These are phyloP conservation scores for Colletotrichum limetticola DNA, from an alignment of 2,329 filamentous ascomycete genomes.

Conservation along the genomic window DNA sequence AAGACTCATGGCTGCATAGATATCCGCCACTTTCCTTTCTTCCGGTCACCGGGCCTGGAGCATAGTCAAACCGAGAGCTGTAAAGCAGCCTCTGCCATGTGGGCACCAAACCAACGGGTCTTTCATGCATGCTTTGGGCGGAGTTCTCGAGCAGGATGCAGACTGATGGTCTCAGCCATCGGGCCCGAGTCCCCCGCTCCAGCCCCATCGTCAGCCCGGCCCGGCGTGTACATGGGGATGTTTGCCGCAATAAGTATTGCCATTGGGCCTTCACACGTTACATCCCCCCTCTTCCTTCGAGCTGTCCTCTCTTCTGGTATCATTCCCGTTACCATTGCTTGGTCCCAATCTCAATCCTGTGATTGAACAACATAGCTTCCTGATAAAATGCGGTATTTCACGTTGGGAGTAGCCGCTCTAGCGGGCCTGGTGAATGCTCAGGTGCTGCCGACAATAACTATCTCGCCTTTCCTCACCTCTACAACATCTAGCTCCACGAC, in stretches of 20 bases:
- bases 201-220: conserved; percentile 11
- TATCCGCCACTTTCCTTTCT: conserved; percentile 8
- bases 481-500: neutral
- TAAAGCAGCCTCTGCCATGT: neutral
- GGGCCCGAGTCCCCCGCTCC: conserved; percentile 16
- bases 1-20: neutral
- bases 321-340: neutral
- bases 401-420: conserved; percentile 8
- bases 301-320: neutral
- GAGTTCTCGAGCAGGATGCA: conserved; percentile 9
- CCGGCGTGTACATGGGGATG: neutral
- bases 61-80: neutral
- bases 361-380: neutral
- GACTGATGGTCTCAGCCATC: conserved; percentile 9
- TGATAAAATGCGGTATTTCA: conserved; percentile 1
- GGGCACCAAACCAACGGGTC: neutral
- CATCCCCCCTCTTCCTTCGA: neutral
- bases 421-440: conserved; percentile 14
- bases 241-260: conserved; percentile 25
- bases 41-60: neutral
- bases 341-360: neutral
- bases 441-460: conserved; percentile 1
- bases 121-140: neutral
- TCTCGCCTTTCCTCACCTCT: conserved; percentile 8
- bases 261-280: neutral